phyloP scores from a whole-genome alignment of 2,329 filamentous ascomycete genomes.

The Pestalotiopsis sp. region DNA sequence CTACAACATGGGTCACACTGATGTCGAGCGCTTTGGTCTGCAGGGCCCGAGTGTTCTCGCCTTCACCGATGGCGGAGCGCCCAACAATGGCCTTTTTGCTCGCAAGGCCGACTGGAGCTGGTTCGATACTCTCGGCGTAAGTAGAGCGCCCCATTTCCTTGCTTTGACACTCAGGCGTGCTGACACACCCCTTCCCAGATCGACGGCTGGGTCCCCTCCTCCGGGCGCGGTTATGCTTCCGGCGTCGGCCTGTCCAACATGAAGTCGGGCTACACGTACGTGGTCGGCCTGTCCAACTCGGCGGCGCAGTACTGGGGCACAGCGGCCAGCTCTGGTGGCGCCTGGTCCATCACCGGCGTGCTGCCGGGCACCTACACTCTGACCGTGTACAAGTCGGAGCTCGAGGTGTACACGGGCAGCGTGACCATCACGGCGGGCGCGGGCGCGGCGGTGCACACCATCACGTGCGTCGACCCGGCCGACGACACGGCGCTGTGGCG shows the following conservation, averaged over 20 bases:
- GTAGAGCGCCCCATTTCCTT: neutral
- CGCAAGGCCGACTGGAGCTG: conserved; percentile 38
- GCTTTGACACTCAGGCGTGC: neutral
- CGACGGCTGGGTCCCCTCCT: conserved; percentile 33
- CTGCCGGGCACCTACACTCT: conserved; percentile 35
- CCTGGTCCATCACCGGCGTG: conserved; percentile 33
- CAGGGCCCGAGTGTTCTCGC: conserved; percentile 43
- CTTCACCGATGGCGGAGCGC: conserved; percentile 40
- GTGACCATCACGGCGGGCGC: conserved; percentile 31
- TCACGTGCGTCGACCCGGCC: conserved; percentile 33
- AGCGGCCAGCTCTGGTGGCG: conserved; percentile 26
- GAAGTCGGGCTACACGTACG: conserved; percentile 41
- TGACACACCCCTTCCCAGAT: conserved; percentile 19
- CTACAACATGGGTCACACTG: conserved; percentile 45
- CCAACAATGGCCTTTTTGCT: conserved; percentile 38
- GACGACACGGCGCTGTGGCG: conserved; percentile 37
- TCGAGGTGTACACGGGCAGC: conserved; percentile 31
- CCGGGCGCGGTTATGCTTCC: conserved; percentile 30
- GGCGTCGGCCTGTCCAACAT: conserved; percentile 38
- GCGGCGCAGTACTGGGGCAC: conserved; percentile 40
- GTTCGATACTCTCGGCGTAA: conserved; percentile 33
- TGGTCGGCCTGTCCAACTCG: conserved; percentile 37
- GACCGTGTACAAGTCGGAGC: conserved; percentile 37
- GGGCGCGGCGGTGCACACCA: conserved; percentile 31
- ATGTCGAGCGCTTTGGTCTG: conserved; percentile 42